Evolutionary conservation across 1,284 basidiomycete species (phyloP).

Genomic region (Thecaphora frezii): DNA sequence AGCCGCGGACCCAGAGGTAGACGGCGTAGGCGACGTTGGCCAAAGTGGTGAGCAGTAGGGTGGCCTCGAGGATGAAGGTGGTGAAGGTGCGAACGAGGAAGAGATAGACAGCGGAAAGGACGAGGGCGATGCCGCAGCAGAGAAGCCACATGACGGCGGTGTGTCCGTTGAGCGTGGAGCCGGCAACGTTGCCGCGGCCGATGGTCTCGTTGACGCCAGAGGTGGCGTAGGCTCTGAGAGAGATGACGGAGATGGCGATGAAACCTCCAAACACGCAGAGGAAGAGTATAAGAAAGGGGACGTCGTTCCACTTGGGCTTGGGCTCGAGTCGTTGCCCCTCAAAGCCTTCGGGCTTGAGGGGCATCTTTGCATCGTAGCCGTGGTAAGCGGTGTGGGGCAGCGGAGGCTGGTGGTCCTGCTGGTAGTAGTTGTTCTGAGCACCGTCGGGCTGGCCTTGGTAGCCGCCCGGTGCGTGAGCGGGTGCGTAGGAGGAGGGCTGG

Average conservation of each 20-base stretch:
- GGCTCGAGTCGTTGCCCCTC: conserved; percentile 45
- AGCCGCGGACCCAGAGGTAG: conserved; percentile 39
- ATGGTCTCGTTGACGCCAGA: conserved; percentile 23
- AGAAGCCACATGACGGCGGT: conserved; percentile 72
- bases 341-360: conserved; percentile 45
- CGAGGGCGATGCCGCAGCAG: conserved; percentile 67
- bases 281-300: conserved; percentile 59
- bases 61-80: conserved; percentile 61
- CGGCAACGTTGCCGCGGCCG: conserved; percentile 66
- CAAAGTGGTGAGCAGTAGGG: conserved; percentile 40
- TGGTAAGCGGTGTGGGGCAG: conserved; percentile 15
- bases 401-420: conserved; percentile 5
- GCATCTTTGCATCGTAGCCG: conserved; percentile 33
- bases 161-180: conserved; percentile 73
- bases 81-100: conserved; percentile 74
- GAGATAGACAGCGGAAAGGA: conserved; percentile 64
- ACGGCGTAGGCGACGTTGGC: conserved; percentile 42
- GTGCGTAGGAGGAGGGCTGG: conserved; percentile 15
- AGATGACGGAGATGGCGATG: conserved; percentile 59
- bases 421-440: conserved; percentile 39
- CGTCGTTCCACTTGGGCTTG: conserved; percentile 48
- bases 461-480: conserved; percentile 9
- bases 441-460: conserved; percentile 41
- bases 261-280: conserved; percentile 58
- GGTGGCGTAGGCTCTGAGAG: conserved; percentile 43